Evolutionary conservation across 2,329 filamentous ascomycete genomes (phyloP), one percentile per base, ranked within the genome.

Genomic region (Claviceps sp.): DNA sequence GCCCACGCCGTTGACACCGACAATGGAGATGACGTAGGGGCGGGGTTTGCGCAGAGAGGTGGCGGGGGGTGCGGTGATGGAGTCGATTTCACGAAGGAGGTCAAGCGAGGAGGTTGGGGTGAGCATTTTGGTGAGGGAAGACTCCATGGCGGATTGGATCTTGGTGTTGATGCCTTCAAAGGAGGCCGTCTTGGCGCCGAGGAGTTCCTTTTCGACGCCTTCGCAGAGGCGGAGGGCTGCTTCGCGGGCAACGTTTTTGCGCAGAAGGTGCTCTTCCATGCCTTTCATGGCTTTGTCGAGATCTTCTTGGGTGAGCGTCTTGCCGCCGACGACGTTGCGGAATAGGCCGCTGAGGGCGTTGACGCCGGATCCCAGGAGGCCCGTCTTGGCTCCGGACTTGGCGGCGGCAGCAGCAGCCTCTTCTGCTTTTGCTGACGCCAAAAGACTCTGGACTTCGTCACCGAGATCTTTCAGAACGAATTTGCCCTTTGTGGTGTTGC

Each of bases 1-100:
- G 64, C 93, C 93, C 40, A 98, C 93, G 51, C 93, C 93, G 67
- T 98, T 98, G 65, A 98, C 93, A 56, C 93, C 93, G 44, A 98
- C 93, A 56, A 98, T 95, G 53, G 89, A 96, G 65, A 98, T 94
- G 62, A 97, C 91, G 65, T 97, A 98, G 44, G 93, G 93, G 4
- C 93, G 84, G 19, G 78, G 69, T 54, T 77, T 75, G 58, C 79
- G 73, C 55, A 82, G 74, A 34, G 82, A 82, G 3, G 82, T 78
- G 22, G 72, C 74, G 0, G 84, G 72, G 1, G 87, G 84, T 11
- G 80, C 74, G 6, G 82, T 84, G 56, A 94, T 81, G 45, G 84
- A 78, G 63, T 91, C 84, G 60, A 98, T 97, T 65, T 95, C 89
- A 61, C 90, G 89, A 47, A 98, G 82, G 48, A 98, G 81, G 68